Base-by-base conservation (phyloP, 306 rosid species). In the Prinsepia uniflora region DNA sequence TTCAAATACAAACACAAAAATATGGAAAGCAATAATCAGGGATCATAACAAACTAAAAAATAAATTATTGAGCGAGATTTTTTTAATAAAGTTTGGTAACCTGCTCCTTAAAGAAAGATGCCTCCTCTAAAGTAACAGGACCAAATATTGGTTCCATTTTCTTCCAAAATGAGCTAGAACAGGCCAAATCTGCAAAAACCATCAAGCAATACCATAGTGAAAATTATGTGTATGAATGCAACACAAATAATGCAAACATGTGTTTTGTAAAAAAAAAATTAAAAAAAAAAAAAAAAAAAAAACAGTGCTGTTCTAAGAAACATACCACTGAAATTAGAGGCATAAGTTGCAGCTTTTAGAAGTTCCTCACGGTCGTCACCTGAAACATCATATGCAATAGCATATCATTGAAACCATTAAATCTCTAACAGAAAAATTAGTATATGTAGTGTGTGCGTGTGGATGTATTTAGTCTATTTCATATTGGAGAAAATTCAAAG, bases 141-240 rank as follows among this genome's bases (percentile, higher is more conserved):
- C 86, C 83, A 81, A 90, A 86, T 70, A 76, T 39, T 53, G 81
- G 84, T 75, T 92, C 96, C 86, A 84, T 56, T 75, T 86, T 81
- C 91, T 86, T 85, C 98, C 98, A 92, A 79, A 90, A 90, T 57
- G 83, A 15, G 82, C 90, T 77, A 50, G 96, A 88, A 74, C 93
- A 85, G 55, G 91, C 84, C 68, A 75, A 73, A 84, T 85, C 98
- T 92, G 82, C 54, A 67, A 73, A 67, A 44, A 52, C 44, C 80
- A 68, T 30, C 46, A 80, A 42, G 46, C 66, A 71, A 72, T 22
- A 69, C 7, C 53, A 65, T 40, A 64, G 36, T 22, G 50, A 39
- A 70, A 50, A 56, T 43, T 53, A 71, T 41, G 62, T 10, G 42
- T 18, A 67, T 13, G 22, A 42, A 57, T 5, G 8, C 24, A 19